Percentiles rank a stretch among this genome's conserved stretches.
phyloP scores from a whole-genome alignment of 2,329 filamentous ascomycete genomes.

The Fusarium subtropicale region DNA sequence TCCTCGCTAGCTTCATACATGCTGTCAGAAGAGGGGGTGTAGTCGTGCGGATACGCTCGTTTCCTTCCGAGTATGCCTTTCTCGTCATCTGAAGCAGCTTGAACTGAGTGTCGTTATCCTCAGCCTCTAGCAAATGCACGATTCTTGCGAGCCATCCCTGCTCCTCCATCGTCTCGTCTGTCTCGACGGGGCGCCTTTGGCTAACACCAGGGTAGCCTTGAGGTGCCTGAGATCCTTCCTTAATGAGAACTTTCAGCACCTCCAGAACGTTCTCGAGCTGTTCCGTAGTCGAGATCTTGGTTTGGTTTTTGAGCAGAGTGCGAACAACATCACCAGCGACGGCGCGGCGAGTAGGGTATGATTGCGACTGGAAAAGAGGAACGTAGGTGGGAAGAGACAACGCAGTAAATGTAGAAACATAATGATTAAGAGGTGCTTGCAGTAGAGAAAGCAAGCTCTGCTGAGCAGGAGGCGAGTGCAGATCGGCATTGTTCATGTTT shows the following conservation, averaged over 20 bases:
- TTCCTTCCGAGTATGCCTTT: conserved; percentile 90
- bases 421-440: conserved; percentile 89
- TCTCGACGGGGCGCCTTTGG: conserved; percentile 81
- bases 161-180: conserved; percentile 97
- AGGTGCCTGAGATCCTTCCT: conserved; percentile 88
- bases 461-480: conserved; percentile 89
- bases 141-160: conserved; percentile 96
- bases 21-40: conserved; percentile 92
- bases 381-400: conserved; percentile 92
- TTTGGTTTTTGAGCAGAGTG: conserved; percentile 84
- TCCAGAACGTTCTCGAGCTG: conserved; percentile 91
- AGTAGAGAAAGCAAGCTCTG: conserved; percentile 89
- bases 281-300: conserved; percentile 78
- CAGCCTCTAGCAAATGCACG: conserved; percentile 84
- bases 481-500: conserved; percentile 92
- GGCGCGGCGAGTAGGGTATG: conserved; percentile 89
- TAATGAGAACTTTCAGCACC: conserved; percentile 89
- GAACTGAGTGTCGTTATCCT: conserved; percentile 94
- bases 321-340: conserved; percentile 90
- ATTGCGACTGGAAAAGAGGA: conserved; percentile 88
- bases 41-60: conserved; percentile 95
- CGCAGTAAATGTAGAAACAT: conserved; percentile 95
- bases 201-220: conserved; percentile 85
- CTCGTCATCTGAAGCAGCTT: conserved; percentile 88
- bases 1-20: conserved; percentile 87